phyloP scores from a whole-genome alignment of 768 basidiomycete genomes.

The Coprinopsis marcescibilis region DNA sequence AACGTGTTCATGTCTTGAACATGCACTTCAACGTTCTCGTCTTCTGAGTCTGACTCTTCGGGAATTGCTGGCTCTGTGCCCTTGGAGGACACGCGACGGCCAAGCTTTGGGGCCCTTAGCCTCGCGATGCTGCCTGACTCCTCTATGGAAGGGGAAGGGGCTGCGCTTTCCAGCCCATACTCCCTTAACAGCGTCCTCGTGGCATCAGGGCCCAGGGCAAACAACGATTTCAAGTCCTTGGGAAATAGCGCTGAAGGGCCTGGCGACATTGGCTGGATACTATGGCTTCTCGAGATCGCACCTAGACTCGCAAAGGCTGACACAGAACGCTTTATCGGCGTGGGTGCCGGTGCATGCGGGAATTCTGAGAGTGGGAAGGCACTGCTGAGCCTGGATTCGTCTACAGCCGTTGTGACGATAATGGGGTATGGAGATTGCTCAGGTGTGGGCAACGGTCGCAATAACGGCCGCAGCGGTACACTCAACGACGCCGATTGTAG shows the following conservation, averaged over 20 bases:
- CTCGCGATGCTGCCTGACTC: constrained; percentile 17
- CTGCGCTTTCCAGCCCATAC: constrained; percentile 34
- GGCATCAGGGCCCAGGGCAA: constrained; percentile 35
- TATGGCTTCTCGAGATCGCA: constrained; percentile 6
- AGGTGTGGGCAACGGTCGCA: constrained; percentile 44
- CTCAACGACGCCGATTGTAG: constrained; percentile 28
- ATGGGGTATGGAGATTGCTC: constrained; percentile 38
- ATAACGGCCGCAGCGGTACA: constrained; percentile 43
- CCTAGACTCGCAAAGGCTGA: constrained; percentile 9
- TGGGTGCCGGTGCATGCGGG: constrained; percentile 24
- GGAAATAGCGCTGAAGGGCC: constrained; percentile 18
- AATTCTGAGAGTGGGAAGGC: constrained; percentile 25
- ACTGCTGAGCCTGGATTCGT: constrained; percentile 12
- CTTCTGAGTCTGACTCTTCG: constrained; percentile 12
- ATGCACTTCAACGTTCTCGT: constrained; percentile 20
- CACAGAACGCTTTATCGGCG: constrained; percentile 20
- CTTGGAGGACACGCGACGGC: neutral
- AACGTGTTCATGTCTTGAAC: constrained; percentile 38
- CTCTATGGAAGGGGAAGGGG: constrained; percentile 23
- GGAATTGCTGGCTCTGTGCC: neutral
- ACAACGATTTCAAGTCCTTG: constrained; percentile 37
- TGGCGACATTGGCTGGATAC: constrained; percentile 10
- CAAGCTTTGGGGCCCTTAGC: constrained; percentile 9
- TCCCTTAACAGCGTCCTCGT: constrained; percentile 37
- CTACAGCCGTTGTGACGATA: constrained; percentile 15